These are phyloP conservation scores for Huntiella moniliformis DNA, from an alignment of 2,329 filamentous ascomycete genomes.

Conservation along the genomic window DNA sequence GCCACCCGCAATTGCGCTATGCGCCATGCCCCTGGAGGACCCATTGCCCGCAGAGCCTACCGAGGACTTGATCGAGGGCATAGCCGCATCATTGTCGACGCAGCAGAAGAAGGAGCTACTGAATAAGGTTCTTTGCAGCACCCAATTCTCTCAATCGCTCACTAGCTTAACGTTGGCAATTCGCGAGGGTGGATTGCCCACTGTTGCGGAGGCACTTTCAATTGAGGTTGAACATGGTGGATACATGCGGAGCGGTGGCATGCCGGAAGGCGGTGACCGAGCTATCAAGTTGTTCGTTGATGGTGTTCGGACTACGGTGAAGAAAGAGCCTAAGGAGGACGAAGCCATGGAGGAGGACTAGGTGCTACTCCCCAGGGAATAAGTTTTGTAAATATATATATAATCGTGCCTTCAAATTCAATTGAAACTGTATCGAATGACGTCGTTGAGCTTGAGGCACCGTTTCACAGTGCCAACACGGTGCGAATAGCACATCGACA, in stretches of 20 bases:
- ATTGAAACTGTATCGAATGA: background rate
- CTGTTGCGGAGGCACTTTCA: slow-evolving; percentile 67
- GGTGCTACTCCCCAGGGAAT: too few species aligned
- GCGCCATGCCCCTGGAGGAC: slow-evolving; percentile 25
- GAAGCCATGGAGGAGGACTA: background rate
- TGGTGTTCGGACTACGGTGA: slow-evolving; percentile 61
- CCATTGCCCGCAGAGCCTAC: slow-evolving; percentile 42
- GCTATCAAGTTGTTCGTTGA: slow-evolving; percentile 84
- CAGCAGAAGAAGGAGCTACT: slow-evolving; percentile 66
- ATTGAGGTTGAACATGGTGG: slow-evolving; percentile 73
- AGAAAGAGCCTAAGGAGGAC: slow-evolving; percentile 6
- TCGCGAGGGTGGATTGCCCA: slow-evolving; percentile 76
- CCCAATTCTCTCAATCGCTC: slow-evolving; percentile 78
- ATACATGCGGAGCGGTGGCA: slow-evolving; percentile 53
- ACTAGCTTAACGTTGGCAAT: slow-evolving; percentile 73
- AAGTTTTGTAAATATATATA: background rate
- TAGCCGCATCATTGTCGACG: slow-evolving; percentile 52
- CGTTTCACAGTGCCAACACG: too few species aligned
- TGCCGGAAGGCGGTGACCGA: slow-evolving; percentile 74
- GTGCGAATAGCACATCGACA: too few species aligned
- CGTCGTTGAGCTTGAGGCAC: background rate
- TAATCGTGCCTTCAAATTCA: background rate
- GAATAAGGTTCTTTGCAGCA: slow-evolving; percentile 65
- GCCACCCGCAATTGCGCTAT: slow-evolving; percentile 56
- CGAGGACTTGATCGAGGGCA: slow-evolving; percentile 48